Evolutionary conservation across 1,139 yeast species (phyloP).

Genomic region (Debaryomyces sp.): DNA sequence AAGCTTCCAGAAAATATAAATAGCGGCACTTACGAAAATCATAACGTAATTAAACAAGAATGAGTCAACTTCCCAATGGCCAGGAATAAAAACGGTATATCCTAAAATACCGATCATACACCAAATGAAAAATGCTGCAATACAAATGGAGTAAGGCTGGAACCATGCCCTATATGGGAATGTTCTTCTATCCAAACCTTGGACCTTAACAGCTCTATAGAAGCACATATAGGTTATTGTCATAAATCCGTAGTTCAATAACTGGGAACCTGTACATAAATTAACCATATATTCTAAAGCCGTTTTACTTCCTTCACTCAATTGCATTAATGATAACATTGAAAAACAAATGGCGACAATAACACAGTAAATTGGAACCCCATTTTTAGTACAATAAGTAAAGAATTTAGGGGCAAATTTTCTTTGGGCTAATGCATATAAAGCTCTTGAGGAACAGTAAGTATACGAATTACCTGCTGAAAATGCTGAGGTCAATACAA

Average conservation of each 20-base stretch:
- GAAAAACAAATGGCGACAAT: constrained; percentile 34
- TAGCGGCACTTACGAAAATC: constrained; percentile 36
- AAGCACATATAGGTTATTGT: constrained; percentile 61
- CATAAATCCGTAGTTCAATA: constrained; percentile 71
- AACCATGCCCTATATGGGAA: constrained; percentile 36
- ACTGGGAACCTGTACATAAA: constrained; percentile 77
- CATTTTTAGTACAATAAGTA: constrained; percentile 46
- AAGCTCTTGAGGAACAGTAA: constrained; percentile 46
- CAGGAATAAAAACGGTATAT: constrained; percentile 40
- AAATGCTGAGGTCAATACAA: constrained; percentile 38
- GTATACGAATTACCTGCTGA: constrained; percentile 50
- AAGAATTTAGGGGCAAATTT: constrained; percentile 45
- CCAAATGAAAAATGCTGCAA: constrained; percentile 34
- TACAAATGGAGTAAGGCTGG: constrained; percentile 34
- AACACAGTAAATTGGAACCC: constrained; percentile 62
- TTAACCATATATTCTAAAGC: constrained; percentile 78
- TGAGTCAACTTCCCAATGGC: constrained; percentile 28
- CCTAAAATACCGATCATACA: constrained; percentile 44
- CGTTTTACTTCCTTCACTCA: constrained; percentile 40
- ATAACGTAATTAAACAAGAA: constrained; percentile 48
- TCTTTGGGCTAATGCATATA: constrained; percentile 41
- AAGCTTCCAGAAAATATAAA: constrained; percentile 38
- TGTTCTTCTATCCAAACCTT: constrained; percentile 29
- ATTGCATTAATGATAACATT: constrained; percentile 30
- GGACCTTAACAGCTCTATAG: constrained; percentile 58